Evolutionary conservation across 257 asterid species (phyloP), one percentile per base, ranked within the genome.

Genomic region (Thymus mandschuricus): DNA sequence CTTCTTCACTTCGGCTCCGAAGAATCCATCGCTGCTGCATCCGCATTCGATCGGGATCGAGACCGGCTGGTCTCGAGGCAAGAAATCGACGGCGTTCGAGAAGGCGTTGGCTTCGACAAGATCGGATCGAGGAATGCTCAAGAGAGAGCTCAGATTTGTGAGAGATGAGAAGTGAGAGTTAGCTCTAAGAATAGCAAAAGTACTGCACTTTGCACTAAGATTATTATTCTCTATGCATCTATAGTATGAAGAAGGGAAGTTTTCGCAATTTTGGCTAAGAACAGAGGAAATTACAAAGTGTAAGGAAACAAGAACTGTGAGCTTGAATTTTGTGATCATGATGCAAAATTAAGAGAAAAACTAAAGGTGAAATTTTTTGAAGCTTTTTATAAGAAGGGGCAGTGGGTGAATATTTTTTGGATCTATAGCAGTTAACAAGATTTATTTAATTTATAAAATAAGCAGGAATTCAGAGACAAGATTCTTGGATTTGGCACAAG

Each of bases 11-110:
- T 80, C 77, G 30, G 91, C 89, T 71, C 45, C 83, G 44, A 77
- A 85, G 31, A 74, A 63, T 9, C 81, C 80, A 34, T 68, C 77
- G 12, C 41, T 73, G 52, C 63, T 61, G 64, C 87, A 82, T 28
- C 68, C 61, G 49, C 94, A 83, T 6, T 84, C 80, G 58, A 86
- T 70, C 28, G 93, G 91, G 75, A 89, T 80, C 80, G 86, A 52
- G 33, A 85, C 13, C 21, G 64, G 84, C 76, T 83, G 81, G 3
- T 74, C 71, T 3, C 21, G 43, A 7, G 83, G 65, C 31, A 82
- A 77, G 35, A 78, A 41, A 9, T 85, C 80, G 6, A 77, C 46
- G 40, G 69, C 80, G 11, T 73, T 54, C 28, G 82, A 71, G 46
- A 87, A 50, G 48, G 67, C 83, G 73, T 88, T 88, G 11, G 95